Evolutionary conservation across 768 basidiomycete genomes (phyloP), one percentile per base, ranked within the genome.

Genomic region (Gelatoporia subvermispora): DNA sequence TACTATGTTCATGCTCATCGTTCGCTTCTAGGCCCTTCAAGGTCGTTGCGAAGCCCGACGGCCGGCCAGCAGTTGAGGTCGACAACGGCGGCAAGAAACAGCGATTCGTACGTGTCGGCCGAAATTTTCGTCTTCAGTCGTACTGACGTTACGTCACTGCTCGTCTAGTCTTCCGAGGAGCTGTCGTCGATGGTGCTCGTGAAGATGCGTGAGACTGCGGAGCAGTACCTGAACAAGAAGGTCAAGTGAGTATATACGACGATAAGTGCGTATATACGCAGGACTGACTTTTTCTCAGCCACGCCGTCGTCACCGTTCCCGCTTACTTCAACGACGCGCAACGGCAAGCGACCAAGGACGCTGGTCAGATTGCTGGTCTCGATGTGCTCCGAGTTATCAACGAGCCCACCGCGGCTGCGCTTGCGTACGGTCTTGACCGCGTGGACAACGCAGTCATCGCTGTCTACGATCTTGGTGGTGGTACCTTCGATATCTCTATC

Each of bases 281-380:
- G 2, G 15, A 17, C 43, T 52, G 2, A 60, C 50, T 45, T 45
- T 35, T 50, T 43, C 22, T 43, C 48, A 89, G 86, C 60, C 83
- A 90, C 46, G 88, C 88, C 22, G 94, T 98, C 60, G 75, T 98
- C 61, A 97, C 94, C 13, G 95, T 97, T 24, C 96, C 95, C 1
- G 94, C 95, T 0, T 97, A 97, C 74, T 99, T 98, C 82, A 99
- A 99, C 67, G 96, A 99, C 65, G 94, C 96, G 17, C 96, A 99
- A 69, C 86, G 96, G 51, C 95, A 98, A 74, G 96, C 96, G 3
- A 99, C 96, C 37, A 96, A 97, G 72, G 85, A 97, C 52, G 93
- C 96, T 45, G 96, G 96, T 63, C 86, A 92, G 65, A 97, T 98
- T 58, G 94, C 96, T 17, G 96, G 96, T 63, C 81, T 98, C 16